Percentiles rank a stretch among this genome's conserved stretches.
These are phyloP conservation scores for Paracorniculantispora psalliotae DNA, from an alignment of 2,329 filamentous ascomycete genomes.

Conservation along the genomic window DNA sequence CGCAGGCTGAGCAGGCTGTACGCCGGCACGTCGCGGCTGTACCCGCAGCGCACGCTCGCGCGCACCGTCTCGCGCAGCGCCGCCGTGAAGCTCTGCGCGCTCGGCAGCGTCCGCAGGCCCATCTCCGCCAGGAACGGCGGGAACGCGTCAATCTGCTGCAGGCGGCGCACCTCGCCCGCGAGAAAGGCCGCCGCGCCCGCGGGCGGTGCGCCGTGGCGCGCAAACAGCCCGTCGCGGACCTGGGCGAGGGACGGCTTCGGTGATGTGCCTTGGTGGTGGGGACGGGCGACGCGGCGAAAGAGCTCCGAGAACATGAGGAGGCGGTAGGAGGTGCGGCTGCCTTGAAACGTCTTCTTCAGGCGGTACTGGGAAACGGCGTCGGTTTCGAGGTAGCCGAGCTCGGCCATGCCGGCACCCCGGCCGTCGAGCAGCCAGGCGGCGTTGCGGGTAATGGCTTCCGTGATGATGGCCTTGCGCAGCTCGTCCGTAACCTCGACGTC, in stretches of 20 bases:
- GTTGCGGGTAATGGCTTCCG: constrained; percentile 45
- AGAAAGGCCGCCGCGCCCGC: constrained; percentile 33
- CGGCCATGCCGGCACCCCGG: constrained; percentile 31
- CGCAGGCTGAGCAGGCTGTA: not conserved
- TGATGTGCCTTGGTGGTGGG: not conserved
- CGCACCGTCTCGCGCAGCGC: constrained; percentile 31
- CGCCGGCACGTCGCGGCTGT: constrained; percentile 18
- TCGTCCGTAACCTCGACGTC: constrained; percentile 34
- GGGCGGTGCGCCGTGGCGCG: constrained; percentile 41
- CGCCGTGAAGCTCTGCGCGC: constrained; percentile 24
- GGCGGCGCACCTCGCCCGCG: constrained; percentile 37
- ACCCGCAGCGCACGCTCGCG: constrained; percentile 30
- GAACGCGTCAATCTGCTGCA: constrained; percentile 39
- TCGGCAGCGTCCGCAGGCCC: constrained; percentile 29
- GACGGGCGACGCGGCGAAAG: constrained; percentile 31
- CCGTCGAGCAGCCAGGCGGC: constrained; percentile 46
- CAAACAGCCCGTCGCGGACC: constrained; percentile 41
- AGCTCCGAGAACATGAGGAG: constrained; percentile 49
- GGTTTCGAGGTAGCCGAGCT: constrained; percentile 42
- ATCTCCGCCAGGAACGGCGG: constrained; percentile 38
- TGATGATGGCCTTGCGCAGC: constrained; percentile 39
- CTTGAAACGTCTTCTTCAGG: constrained; percentile 41
- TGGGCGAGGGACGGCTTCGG: constrained; percentile 24
- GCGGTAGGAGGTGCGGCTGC: constrained; percentile 42
- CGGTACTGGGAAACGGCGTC: constrained; percentile 39